These are phyloP conservation scores for Boletus vinaceobasis DNA, from an alignment of 768 basidiomycete genomes.

Conservation along the genomic window DNA sequence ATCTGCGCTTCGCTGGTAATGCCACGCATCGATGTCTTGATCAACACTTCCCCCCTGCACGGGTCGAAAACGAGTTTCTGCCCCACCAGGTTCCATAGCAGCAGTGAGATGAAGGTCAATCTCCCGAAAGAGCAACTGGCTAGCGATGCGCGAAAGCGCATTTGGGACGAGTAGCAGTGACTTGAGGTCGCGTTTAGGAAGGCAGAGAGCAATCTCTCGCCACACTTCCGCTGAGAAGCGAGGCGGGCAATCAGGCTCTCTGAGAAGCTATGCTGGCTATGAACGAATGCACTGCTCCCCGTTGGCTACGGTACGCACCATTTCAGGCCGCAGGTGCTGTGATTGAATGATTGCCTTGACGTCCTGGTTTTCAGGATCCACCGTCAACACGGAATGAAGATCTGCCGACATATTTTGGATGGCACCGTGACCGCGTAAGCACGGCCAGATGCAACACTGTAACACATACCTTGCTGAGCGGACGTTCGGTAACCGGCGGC, in stretches of 20 bases:
- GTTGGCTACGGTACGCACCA: constrained; percentile 37
- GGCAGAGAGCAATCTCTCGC: constrained; percentile 61
- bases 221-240: constrained; percentile 69
- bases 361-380: constrained; percentile 68
- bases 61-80: constrained; percentile 16
- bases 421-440: background rate
- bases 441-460: background rate
- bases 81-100: constrained; percentile 22
- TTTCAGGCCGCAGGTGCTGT: constrained; percentile 50
- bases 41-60: constrained; percentile 9
- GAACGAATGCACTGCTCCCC: background rate
- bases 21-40: constrained; percentile 44
- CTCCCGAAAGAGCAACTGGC: constrained; percentile 61
- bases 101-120: constrained; percentile 61
- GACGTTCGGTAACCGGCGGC: constrained; percentile 56
- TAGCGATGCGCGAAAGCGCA: constrained; percentile 63
- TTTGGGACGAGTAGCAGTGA: constrained; percentile 63
- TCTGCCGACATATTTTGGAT: constrained; percentile 38
- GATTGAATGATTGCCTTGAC: constrained; percentile 58
- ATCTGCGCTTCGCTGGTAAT: constrained; percentile 62
- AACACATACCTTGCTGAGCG: constrained; percentile 56
- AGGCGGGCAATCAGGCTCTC: constrained; percentile 43
- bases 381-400: constrained; percentile 58
- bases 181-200: constrained; percentile 64
- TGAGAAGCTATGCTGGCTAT: constrained; percentile 21